Conservation (phyloP, 1,284 basidiomycete species). For the Malassezia pachydermatis region DNA sequence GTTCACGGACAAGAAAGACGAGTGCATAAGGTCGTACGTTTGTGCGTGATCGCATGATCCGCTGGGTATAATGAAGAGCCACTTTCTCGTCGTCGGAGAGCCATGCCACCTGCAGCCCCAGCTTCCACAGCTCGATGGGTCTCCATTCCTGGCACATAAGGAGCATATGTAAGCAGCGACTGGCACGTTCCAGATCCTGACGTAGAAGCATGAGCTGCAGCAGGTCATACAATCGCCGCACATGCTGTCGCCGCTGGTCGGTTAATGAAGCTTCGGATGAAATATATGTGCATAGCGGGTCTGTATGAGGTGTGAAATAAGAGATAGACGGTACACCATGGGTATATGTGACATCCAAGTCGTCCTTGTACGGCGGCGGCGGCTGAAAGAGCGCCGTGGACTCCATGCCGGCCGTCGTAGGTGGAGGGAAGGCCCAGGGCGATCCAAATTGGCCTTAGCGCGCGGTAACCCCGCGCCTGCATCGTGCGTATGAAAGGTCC, state of each 20-base stretch:
- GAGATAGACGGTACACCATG: conserved; percentile 1
- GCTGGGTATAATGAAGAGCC: conserved; percentile 5
- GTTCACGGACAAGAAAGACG: conserved; percentile 1
- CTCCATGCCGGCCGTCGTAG: background rate
- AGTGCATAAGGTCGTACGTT: conserved; percentile 11
- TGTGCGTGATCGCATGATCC: conserved; percentile 2
- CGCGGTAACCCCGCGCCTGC: too few species aligned
- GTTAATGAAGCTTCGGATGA: background rate
- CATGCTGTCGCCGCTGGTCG: conserved; percentile 8
- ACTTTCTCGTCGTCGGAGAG: background rate
- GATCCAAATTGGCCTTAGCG: too few species aligned
- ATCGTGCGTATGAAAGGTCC: too few species aligned
- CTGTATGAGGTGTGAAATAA: background rate
- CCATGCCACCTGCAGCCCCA: conserved; percentile 5
- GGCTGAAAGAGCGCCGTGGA: conserved; percentile 12
- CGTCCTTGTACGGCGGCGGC: conserved; percentile 9
- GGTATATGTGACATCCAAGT: conserved; percentile 4
- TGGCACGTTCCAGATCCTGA: conserved; percentile 3
- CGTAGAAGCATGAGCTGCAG: conserved; percentile 13
- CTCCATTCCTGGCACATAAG: conserved; percentile 13
- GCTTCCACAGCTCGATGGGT: conserved; percentile 12
- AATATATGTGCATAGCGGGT: background rate
- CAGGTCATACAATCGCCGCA: conserved; percentile 13
- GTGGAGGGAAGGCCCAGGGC: too few species aligned
- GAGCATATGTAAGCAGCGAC: conserved; percentile 4